Conservation (phyloP, 257 asterid species). For the Nicotiana noctiflora region DNA sequence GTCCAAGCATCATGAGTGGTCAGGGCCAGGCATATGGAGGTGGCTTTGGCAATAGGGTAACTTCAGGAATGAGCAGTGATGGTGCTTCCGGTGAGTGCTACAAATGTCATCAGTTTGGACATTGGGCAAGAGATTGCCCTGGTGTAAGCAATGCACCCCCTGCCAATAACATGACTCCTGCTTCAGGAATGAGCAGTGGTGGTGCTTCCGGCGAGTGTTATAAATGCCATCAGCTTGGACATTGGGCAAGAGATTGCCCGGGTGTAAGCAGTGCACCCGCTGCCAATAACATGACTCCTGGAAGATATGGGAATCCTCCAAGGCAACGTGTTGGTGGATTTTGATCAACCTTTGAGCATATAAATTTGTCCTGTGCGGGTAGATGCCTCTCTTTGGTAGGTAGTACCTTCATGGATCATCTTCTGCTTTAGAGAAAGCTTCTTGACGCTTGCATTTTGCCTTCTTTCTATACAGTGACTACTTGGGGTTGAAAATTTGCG, state of each 20-base stretch:
- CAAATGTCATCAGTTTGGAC: slow-evolving; percentile 80
- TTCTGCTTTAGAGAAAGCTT: not conserved
- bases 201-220: slow-evolving; percentile 53
- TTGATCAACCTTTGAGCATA: slow-evolving; percentile 26
- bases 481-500: not conserved
- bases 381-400: not conserved
- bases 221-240: slow-evolving; percentile 80
- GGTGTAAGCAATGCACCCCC: slow-evolving; percentile 48
- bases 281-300: slow-evolving; percentile 31
- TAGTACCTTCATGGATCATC: not conserved
- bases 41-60: slow-evolving; percentile 20
- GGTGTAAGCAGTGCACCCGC: slow-evolving; percentile 48
- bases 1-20: slow-evolving; percentile 54
- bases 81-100: slow-evolving; percentile 53
- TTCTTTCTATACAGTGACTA: not conserved
- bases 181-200: slow-evolving; percentile 29
- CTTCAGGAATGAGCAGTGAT: slow-evolving; percentile 29
- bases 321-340: slow-evolving; percentile 71
- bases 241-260: slow-evolving; percentile 88
- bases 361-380: not conserved
- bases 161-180: slow-evolving; percentile 31
- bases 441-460: not conserved
- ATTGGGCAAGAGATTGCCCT: slow-evolving; percentile 88
- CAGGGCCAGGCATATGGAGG: slow-evolving; percentile 68
- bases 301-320: slow-evolving; percentile 52